A percentile compares a stretch with the other conserved stretches of the same genome.
phyloP scores from a whole-genome alignment of 169 alveolate species.

The Plasmodium sp. region DNA sequence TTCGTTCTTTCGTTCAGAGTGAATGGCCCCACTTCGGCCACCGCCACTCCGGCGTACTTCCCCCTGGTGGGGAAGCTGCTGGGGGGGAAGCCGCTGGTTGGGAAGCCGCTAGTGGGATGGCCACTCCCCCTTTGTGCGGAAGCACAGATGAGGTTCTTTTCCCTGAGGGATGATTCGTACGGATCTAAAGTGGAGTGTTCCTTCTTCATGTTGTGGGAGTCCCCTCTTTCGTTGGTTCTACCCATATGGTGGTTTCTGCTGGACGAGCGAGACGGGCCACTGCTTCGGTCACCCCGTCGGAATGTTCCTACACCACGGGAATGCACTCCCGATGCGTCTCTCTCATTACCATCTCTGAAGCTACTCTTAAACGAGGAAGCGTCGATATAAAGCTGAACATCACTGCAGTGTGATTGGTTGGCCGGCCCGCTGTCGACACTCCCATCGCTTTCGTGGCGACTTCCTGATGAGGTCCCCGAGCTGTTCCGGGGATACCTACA shows the following conservation, averaged over 20 bases:
- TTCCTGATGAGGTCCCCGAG: not conserved
- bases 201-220: not conserved
- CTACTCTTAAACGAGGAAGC: constrained; percentile 15
- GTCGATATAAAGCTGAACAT: not conserved
- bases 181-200: not conserved
- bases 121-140: not conserved
- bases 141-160: not conserved
- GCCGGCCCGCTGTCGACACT: not conserved
- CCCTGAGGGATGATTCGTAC: not conserved
- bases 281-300: not conserved
- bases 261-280: not conserved
- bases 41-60: constrained; percentile 41
- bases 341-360: not conserved
- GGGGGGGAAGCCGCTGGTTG: not conserved
- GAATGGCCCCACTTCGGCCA: constrained; percentile 62
- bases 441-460: not conserved
- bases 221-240: not conserved
- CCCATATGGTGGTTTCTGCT: not conserved
- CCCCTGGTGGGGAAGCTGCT: not conserved
- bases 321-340: not conserved
- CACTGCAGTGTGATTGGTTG: not conserved
- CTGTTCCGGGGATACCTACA: not conserved
- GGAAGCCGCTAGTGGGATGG: not conserved
- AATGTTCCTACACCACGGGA: not conserved
- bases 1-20: constrained; percentile 30